Conservation (phyloP, 345 rosid genomes). For the Corchorus capsularis region DNA sequence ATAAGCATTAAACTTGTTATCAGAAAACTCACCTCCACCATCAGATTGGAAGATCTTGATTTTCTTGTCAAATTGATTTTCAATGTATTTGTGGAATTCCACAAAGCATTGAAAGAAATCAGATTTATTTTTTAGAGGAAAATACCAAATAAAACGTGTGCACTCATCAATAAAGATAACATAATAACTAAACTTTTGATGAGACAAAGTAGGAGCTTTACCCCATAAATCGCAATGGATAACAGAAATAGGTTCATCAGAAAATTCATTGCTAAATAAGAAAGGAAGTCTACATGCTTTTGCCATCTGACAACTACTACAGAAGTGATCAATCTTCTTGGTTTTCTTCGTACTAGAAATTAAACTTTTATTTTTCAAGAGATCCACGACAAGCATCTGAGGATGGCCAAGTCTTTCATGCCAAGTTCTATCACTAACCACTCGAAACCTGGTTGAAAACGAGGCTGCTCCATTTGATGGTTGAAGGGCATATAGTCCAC, state of each 20-base stretch:
- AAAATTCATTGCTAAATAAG: too few species aligned
- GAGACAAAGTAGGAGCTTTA: too few species aligned
- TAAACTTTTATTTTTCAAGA: too few species aligned
- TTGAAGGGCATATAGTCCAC: neutral
- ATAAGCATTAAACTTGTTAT: neutral
- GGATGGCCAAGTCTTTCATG: neutral
- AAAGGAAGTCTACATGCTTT: too few species aligned
- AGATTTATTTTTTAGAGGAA: neutral
- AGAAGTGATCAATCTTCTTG: neutral
- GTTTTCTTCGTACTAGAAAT: neutral
- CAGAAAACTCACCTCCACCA: neutral
- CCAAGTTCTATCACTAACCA: neutral
- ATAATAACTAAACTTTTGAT: too few species aligned
- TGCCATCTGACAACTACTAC: too few species aligned
- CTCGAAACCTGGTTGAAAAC: neutral
- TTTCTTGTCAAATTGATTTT: neutral
- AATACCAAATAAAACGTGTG: too few species aligned
- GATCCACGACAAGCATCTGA: neutral
- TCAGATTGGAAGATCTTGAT: neutral
- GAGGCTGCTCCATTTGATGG: neutral
- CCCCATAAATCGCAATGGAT: too few species aligned
- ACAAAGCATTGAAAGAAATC: neutral
- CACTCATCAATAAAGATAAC: too few species aligned
- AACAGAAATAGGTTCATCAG: too few species aligned
- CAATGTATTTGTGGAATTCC: neutral